Percentiles rank a stretch among this genome's conserved stretches.
These are phyloP conservation scores for Suhomyces coccinellae DNA, from an alignment of 1,139 yeast genomes.

Conservation along the genomic window DNA sequence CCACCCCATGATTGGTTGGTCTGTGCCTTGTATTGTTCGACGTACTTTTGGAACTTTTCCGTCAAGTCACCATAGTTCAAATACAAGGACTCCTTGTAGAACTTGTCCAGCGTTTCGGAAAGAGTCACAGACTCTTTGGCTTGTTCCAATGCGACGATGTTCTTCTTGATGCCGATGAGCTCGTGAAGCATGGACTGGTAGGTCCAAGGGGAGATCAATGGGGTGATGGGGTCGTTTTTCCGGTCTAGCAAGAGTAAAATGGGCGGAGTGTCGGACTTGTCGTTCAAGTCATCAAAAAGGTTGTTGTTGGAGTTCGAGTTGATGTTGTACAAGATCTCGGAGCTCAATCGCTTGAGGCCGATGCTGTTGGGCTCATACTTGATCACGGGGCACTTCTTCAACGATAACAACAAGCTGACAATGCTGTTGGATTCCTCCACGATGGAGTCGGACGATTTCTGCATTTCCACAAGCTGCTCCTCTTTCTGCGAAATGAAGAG, in stretches of 20 bases:
- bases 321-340: constrained; percentile 62
- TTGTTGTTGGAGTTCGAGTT: constrained; percentile 56
- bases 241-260: constrained; percentile 78
- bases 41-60: constrained; percentile 82
- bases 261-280: constrained; percentile 65
- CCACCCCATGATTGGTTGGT: constrained; percentile 66
- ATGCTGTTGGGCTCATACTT: constrained; percentile 72
- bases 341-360: constrained; percentile 63
- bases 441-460: constrained; percentile 12
- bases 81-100: constrained; percentile 78
- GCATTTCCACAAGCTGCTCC: constrained; percentile 29
- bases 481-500: constrained; percentile 40
- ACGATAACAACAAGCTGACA: constrained; percentile 65
- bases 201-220: constrained; percentile 93
- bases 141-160: constrained; percentile 66
- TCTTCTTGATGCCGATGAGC: constrained; percentile 75
- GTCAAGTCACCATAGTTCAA: constrained; percentile 94
- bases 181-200: constrained; percentile 98
- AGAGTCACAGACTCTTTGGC: constrained; percentile 58
- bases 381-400: constrained; percentile 75
- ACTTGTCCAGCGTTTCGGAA: constrained; percentile 59
- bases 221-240: constrained; percentile 88
- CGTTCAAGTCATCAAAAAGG: constrained; percentile 66
- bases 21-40: constrained; percentile 75
- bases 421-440: constrained; percentile 57